Conservation (phyloP, 257 asterid species). For the Solanum piurae region DNA sequence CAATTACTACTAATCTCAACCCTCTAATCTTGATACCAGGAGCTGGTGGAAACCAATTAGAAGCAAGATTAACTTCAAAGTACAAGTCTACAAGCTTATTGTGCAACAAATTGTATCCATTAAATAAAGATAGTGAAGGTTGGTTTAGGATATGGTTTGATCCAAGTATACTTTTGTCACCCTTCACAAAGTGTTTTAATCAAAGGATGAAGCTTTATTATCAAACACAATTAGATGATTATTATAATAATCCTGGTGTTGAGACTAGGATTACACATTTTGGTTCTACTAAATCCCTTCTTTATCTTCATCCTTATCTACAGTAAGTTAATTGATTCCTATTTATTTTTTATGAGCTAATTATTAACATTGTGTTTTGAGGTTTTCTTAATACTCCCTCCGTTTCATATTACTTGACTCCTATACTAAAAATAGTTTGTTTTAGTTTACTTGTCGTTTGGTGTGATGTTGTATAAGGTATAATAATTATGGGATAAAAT, state of each 20-base stretch:
- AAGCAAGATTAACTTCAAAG: slow-evolving; percentile 53
- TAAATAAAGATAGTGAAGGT: slow-evolving; percentile 46
- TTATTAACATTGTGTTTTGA: not conserved
- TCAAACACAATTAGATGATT: slow-evolving; percentile 50
- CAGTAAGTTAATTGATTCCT: slow-evolving; percentile 27
- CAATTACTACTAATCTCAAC: slow-evolving; percentile 21
- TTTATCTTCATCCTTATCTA: slow-evolving; percentile 63
- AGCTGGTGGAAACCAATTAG: slow-evolving; percentile 83
- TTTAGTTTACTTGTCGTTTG: too few species aligned
- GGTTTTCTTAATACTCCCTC: not conserved
- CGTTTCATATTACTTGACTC: not conserved
- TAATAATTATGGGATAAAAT: not conserved
- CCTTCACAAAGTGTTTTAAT: slow-evolving; percentile 71
- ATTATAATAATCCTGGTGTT: slow-evolving; percentile 79
- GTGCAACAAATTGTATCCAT: slow-evolving; percentile 57
- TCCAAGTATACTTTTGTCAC: slow-evolving; percentile 40
- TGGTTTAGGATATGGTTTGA: slow-evolving; percentile 98
- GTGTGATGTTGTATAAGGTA: too few species aligned
- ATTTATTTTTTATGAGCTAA: not conserved
- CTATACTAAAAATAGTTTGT: too few species aligned
- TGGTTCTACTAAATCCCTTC: slow-evolving; percentile 51
- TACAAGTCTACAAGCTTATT: slow-evolving; percentile 57
- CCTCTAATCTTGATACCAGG: slow-evolving; percentile 77
- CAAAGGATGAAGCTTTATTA: slow-evolving; percentile 62
- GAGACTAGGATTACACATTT: slow-evolving; percentile 62